Conservation (phyloP, 2,329 filamentous ascomycete genomes). For the Epichloe glyceriae region DNA sequence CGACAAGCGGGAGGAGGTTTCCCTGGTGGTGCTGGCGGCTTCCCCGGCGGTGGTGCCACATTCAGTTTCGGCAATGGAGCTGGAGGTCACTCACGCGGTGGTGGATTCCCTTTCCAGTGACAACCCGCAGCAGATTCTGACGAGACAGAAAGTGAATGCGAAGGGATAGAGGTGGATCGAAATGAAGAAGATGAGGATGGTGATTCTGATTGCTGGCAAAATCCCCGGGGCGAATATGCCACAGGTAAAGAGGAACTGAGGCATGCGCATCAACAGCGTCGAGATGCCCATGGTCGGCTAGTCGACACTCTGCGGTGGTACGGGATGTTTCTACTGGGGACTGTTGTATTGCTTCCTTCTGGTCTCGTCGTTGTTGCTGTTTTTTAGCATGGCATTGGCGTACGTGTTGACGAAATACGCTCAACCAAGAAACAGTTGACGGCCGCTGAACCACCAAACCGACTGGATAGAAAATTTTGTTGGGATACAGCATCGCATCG, state of each 20-base stretch:
- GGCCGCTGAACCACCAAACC: neutral
- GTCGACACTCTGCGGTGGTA: conserved; percentile 29
- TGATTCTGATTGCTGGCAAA: conserved; percentile 10
- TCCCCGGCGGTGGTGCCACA: conserved; percentile 25
- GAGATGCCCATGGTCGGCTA: conserved; percentile 23
- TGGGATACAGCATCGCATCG: neutral
- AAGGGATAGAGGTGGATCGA: conserved; percentile 14
- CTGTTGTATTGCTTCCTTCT: conserved; percentile 33
- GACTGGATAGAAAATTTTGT: conserved; percentile 14
- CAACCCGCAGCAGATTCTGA: conserved; percentile 27
- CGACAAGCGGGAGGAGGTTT: conserved; percentile 39
- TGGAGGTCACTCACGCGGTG: conserved; percentile 24
- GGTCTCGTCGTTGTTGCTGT: conserved; percentile 26
- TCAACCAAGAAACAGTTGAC: conserved; percentile 3
- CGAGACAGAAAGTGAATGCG: conserved; percentile 21
- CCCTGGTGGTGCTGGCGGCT: conserved; percentile 36
- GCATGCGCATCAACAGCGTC: conserved; percentile 18
- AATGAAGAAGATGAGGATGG: conserved; percentile 15
- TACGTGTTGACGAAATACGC: conserved; percentile 26
- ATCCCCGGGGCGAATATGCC: conserved; percentile 9
- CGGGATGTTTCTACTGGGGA: conserved; percentile 29
- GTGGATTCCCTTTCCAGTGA: conserved; percentile 35
- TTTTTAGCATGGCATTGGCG: conserved; percentile 21
- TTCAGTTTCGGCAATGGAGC: conserved; percentile 39
- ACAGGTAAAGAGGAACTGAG: conserved; percentile 14